phyloP scores from a whole-genome alignment of 306 rosid genomes.

The Benincasa hispida region DNA sequence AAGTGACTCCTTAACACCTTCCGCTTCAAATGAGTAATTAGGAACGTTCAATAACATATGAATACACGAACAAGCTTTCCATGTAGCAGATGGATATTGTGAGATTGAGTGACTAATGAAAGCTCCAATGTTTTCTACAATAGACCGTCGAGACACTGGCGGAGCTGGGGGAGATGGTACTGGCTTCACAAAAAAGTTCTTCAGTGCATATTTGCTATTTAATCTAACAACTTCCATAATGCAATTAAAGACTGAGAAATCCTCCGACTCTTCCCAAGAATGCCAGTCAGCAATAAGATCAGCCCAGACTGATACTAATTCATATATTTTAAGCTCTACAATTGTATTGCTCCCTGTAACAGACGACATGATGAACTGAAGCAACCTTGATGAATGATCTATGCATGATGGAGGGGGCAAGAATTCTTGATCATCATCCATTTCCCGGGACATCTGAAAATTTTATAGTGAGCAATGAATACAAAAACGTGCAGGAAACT shows the following conservation, averaged over 20 bases:
- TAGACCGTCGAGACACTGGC: conserved; percentile 61
- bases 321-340: conserved; percentile 56
- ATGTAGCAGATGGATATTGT: conserved; percentile 73
- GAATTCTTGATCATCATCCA: conserved; percentile 31
- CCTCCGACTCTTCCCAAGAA: conserved; percentile 86
- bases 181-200: conserved; percentile 44
- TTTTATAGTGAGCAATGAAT: not conserved
- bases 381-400: conserved; percentile 62
- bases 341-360: conserved; percentile 40
- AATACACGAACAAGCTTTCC: conserved; percentile 78
- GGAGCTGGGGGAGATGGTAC: conserved; percentile 70
- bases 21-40: conserved; percentile 44
- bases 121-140: conserved; percentile 58
- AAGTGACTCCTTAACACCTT: conserved; percentile 53
- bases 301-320: conserved; percentile 68
- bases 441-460: conserved; percentile 15
- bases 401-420: conserved; percentile 46
- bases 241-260: conserved; percentile 63
- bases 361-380: conserved; percentile 42
- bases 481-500: not conserved
- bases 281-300: conserved; percentile 72
- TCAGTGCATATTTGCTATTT: conserved; percentile 28
- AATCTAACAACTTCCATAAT: conserved; percentile 58
- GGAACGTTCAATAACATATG: conserved; percentile 60
- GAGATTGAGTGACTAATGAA: conserved; percentile 53